Percentiles rank a stretch among this genome's conserved stretches.
Evolutionary conservation across 177 flowering plant genomes (phyloP).

Genomic region (Telopea speciosissima): DNA sequence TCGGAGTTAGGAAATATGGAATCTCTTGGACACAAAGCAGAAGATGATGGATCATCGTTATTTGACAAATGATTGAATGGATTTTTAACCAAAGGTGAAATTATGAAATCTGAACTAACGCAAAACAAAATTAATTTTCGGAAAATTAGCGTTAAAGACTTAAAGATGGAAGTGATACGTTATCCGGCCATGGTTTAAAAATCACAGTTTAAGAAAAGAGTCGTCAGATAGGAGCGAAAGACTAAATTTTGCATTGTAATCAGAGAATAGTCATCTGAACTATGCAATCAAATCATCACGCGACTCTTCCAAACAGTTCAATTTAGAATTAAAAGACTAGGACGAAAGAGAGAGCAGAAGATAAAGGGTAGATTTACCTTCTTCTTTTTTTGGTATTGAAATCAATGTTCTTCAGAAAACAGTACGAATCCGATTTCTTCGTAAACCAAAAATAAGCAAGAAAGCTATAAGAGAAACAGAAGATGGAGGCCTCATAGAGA

Average conservation of each 20-base stretch:
- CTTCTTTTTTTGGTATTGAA: no score
- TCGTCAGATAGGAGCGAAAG: conserved; percentile 96
- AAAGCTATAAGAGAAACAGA: not conserved
- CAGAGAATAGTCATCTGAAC: conserved; percentile 62
- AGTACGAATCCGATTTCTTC: not conserved
- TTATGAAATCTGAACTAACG: no score
- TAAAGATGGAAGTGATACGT: no score
- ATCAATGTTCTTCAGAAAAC: conserved; percentile 13
- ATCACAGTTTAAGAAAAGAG: not conserved
- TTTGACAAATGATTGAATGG: no score
- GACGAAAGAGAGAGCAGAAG: not conserved
- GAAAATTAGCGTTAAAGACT: no score
- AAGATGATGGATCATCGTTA: no score
- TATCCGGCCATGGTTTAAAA: no score
- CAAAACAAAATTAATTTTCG: no score
- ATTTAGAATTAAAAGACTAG: not conserved
- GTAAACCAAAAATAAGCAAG: not conserved
- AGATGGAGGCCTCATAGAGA: conserved; percentile 63
- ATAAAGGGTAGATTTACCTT: no score
- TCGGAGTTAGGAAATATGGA: no score
- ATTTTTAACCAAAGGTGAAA: no score
- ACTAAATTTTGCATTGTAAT: conserved; percentile 34
- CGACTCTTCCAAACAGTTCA: conserved; percentile 15
- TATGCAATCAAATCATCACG: conserved; percentile 57
- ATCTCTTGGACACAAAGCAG: not conserved